Conservation (phyloP, 1,284 basidiomycete species). For the Microbotryum intermedium region DNA sequence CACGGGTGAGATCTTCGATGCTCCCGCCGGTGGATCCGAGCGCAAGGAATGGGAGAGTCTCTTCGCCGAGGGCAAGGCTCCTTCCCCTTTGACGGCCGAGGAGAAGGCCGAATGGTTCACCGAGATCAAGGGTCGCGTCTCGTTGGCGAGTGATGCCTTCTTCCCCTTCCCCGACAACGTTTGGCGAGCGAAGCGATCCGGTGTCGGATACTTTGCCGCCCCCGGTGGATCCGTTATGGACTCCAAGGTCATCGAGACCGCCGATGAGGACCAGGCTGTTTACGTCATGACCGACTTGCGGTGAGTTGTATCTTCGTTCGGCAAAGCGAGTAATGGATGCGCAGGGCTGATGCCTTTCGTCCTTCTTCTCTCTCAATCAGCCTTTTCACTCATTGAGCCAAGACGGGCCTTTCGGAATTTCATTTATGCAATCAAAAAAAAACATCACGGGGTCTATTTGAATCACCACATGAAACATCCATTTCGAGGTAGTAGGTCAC, state of each 20-base stretch:
- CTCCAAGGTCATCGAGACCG: conserved; percentile 83
- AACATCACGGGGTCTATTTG: no score
- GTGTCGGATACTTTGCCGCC: conserved; percentile 85
- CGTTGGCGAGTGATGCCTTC: conserved; percentile 93
- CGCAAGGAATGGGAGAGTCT: conserved; percentile 81
- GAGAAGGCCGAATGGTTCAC: conserved; percentile 67
- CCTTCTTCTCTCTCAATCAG: conserved; percentile 2
- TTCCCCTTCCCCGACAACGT: conserved; percentile 99
- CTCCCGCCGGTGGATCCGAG: conserved; percentile 62
- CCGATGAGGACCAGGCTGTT: conserved; percentile 79
- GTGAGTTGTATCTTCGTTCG: conserved; percentile 7
- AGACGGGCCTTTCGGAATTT: background rate
- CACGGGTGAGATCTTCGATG: conserved; percentile 66
- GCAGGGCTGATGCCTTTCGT: background rate
- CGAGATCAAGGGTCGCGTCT: conserved; percentile 64
- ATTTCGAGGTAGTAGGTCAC: no score
- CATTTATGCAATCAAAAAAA: background rate
- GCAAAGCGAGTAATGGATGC: background rate
- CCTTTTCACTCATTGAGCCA: conserved; percentile 28
- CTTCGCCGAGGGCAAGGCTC: conserved; percentile 59
- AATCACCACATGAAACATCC: background rate
- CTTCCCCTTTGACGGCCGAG: conserved; percentile 56
- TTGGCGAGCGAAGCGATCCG: conserved; percentile 81
- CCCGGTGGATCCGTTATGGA: conserved; percentile 98
- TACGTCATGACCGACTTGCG: conserved; percentile 76